phyloP scores from a whole-genome alignment of 2,329 filamentous ascomycete genomes.

The Nothophoma quercina region DNA sequence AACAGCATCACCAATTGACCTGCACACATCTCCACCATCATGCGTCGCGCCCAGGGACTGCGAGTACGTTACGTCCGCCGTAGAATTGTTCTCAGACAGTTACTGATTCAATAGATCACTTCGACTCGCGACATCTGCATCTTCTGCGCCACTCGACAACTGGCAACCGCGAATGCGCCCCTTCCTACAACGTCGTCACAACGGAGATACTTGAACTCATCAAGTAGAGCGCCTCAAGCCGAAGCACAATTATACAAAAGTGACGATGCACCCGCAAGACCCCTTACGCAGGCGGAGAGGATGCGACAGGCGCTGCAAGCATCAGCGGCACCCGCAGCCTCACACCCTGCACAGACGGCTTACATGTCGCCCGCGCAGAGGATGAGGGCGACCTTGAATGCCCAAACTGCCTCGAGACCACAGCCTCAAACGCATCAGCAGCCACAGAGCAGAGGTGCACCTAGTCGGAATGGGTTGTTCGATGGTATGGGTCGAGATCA shows the following conservation, averaged over 20 bases:
- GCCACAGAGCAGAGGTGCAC: conserved; percentile 22
- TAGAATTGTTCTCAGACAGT: neutral
- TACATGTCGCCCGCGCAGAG: conserved; percentile 29
- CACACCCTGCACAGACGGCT: conserved; percentile 20
- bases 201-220: conserved; percentile 43
- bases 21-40: conserved; percentile 17
- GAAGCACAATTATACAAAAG: conserved; percentile 39
- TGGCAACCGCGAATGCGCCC: conserved; percentile 28
- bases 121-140: conserved; percentile 48
- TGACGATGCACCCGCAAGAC: conserved; percentile 24
- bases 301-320: conserved; percentile 37
- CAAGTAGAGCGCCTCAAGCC: conserved; percentile 41
- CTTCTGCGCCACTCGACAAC: conserved; percentile 49
- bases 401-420: conserved; percentile 13
- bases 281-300: conserved; percentile 36
- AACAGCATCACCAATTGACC: neutral
- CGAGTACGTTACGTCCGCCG: conserved; percentile 27
- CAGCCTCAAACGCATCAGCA: conserved; percentile 24
- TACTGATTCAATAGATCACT: conserved; percentile 34
- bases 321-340: conserved; percentile 18
- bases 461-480: conserved; percentile 23
- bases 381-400: conserved; percentile 19
- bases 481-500: conserved; percentile 29
- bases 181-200: conserved; percentile 30
- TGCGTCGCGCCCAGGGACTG: conserved; percentile 42